A percentile compares a stretch with the other conserved stretches of the same genome.
phyloP scores from a whole-genome alignment of 2,329 filamentous ascomycete species.

The Arthrobotrys megalospora region DNA sequence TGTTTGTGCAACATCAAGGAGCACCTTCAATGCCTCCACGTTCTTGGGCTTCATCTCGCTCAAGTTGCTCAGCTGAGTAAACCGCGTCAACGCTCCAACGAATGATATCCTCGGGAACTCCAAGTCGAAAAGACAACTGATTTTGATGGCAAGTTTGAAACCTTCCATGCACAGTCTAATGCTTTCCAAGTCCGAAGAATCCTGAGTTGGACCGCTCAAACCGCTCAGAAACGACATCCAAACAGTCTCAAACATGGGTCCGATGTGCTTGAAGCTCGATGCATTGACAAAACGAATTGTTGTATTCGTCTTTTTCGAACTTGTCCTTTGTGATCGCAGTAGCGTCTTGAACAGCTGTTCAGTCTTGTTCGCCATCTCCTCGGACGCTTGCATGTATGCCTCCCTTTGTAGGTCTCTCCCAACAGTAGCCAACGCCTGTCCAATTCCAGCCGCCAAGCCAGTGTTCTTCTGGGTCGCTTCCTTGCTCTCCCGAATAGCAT shows the following conservation, averaged over 20 bases:
- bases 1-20: slow-evolving; percentile 91
- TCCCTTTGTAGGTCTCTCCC: slow-evolving; percentile 92
- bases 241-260: slow-evolving; percentile 97
- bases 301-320: slow-evolving; percentile 77
- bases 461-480: slow-evolving; percentile 78
- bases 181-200: slow-evolving; percentile 91
- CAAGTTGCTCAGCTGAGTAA: slow-evolving; percentile 95
- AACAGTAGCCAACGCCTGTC: slow-evolving; percentile 90
- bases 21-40: slow-evolving; percentile 89
- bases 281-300: slow-evolving; percentile 86
- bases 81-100: slow-evolving; percentile 90
- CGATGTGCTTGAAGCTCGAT: slow-evolving; percentile 93
- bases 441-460: slow-evolving; percentile 84
- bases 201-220: slow-evolving; percentile 91
- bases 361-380: slow-evolving; percentile 87
- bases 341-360: slow-evolving; percentile 93
- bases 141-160: slow-evolving; percentile 91
- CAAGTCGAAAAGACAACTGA: slow-evolving; percentile 92
- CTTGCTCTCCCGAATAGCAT: slow-evolving; percentile 74
- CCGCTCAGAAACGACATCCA: slow-evolving; percentile 99
- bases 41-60: slow-evolving; percentile 97
- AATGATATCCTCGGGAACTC: slow-evolving; percentile 96
- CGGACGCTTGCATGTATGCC: slow-evolving; percentile 93
- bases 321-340: slow-evolving; percentile 88
- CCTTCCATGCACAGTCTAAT: slow-evolving; percentile 95